Base-by-base conservation (phyloP, 805 yeast genomes). In the Torulaspora franciscae region DNA sequence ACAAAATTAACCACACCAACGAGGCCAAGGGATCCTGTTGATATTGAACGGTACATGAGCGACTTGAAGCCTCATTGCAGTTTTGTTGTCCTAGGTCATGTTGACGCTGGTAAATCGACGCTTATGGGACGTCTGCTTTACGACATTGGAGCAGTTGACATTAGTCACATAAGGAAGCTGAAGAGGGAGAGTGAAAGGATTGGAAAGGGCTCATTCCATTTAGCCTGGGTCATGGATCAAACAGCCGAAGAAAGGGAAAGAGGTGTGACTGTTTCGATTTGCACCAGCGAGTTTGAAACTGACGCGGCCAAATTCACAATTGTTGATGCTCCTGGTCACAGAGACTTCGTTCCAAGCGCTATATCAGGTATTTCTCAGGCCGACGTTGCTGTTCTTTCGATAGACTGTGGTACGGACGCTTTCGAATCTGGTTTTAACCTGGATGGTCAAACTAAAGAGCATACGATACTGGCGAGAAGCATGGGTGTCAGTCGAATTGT, bases 281-380 rank as follows among this genome's bases (percentile, higher is more conserved):
- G 99, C 61, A 89, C 93, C 57, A 93, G 96, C 22, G 88, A 84
- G 62, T 93, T 93, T 61, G 97, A 90, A 71, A 93, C 99, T 39
- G 95, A 84, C 9, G 85, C 83, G 70, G 81, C 97, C 67, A 81
- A 95, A 65, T 93, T 91, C 74, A 93, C 99, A 27, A 87, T 93
- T 57, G 83, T 93, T 62, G 99, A 93, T 68, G 99, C 99, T 6
- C 99, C 99, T 47, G 99, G 99, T 32, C 99, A 93, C 75, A 90
- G 91, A 74, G 86, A 91, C 83, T 93, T 93, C 66, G 96, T 93
- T 49, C 89, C 96, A 36, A 93, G 87, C 66, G 95, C 95, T 88
- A 93, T 93, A 73, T 96, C 96, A 51, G 99, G 99, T 66, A 98
- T 98, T 11, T 89, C 98, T 29, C 99, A 93, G 72, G 98, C 99